Percentiles rank a stretch among this genome's conserved stretches.
These are phyloP conservation scores for Yamagishiella unicocca DNA, from an alignment of 139 green algal genomes.

Conservation along the genomic window DNA sequence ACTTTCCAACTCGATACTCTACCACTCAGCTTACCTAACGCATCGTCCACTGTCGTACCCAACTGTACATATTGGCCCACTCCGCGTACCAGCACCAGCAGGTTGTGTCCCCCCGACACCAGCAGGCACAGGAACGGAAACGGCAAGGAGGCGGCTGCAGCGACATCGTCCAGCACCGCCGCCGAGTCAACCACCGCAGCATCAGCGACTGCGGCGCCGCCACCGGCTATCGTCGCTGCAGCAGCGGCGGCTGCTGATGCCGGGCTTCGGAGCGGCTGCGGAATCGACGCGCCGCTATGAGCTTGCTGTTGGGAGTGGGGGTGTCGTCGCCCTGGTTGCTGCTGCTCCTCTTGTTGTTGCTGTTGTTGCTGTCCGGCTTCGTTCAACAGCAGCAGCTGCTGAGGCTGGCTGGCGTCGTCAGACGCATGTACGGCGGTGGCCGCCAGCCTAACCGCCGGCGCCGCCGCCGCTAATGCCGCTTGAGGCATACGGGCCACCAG, in stretches of 20 bases:
- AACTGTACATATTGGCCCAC: slow-evolving; percentile 93
- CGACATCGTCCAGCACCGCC: slow-evolving; percentile 14
- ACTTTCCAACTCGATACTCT: slow-evolving; percentile 63
- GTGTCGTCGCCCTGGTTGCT: not conserved
- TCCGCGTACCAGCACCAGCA: slow-evolving; percentile 89
- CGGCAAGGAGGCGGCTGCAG: slow-evolving; percentile 33
- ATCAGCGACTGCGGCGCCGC: not conserved
- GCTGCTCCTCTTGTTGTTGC: not conserved
- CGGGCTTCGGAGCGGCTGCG: not conserved
- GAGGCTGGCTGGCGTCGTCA: not conserved
- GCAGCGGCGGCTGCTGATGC: not conserved
- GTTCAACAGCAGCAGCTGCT: slow-evolving; percentile 7
- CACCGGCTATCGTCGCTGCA: too few relatives aligned
- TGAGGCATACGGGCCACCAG: slow-evolving; percentile 84
- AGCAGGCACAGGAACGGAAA: slow-evolving; percentile 97
- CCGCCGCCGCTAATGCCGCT: slow-evolving; percentile 9
- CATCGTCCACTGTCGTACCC: slow-evolving; percentile 94
- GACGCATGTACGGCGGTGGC: not conserved
- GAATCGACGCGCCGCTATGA: not conserved
- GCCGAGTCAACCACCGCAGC: not conserved
- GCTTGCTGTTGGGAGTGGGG: not conserved
- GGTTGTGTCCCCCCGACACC: slow-evolving; percentile 95
- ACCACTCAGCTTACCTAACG: slow-evolving; percentile 75
- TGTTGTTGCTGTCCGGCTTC: not conserved
- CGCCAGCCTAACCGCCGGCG: slow-evolving; percentile 1